A percentile compares a stretch with the other conserved stretches of the same genome.
phyloP scores from a whole-genome alignment of 495 filamentous ascomycete genomes.

The Copromyces sp. region DNA sequence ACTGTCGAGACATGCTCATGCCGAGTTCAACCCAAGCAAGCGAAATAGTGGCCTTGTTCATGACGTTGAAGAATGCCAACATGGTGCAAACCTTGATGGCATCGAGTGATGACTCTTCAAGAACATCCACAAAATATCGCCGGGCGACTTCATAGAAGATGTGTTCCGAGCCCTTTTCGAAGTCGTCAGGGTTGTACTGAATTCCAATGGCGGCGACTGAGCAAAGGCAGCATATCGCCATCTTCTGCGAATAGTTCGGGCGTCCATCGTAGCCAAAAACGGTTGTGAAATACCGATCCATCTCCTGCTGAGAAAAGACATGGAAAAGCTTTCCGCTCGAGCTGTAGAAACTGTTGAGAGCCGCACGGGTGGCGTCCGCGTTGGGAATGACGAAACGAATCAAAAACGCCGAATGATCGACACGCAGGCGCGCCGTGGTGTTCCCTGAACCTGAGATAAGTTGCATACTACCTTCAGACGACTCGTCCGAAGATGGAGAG shows the following conservation, averaged over 20 bases:
- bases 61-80: constrained; percentile 23
- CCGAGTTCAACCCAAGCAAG: constrained; percentile 21
- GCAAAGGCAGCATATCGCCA: constrained; percentile 15
- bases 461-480: neutral
- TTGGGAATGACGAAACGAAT: constrained; percentile 13
- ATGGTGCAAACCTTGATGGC: constrained; percentile 25
- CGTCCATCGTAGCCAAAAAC: constrained; percentile 11
- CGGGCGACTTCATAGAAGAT: constrained; percentile 15
- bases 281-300: constrained; percentile 2
- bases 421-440: neutral
- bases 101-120: constrained; percentile 17
- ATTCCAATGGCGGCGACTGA: constrained; percentile 18
- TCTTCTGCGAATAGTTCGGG: constrained; percentile 3
- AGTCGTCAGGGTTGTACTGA: constrained; percentile 16
- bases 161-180: constrained; percentile 8
- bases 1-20: constrained; percentile 14
- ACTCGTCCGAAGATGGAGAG: neutral
- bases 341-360: constrained; percentile 23
- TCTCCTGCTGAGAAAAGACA: constrained; percentile 17
- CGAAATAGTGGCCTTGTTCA: constrained; percentile 19
- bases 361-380: constrained; percentile 10
- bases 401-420: constrained; percentile 3
- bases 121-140: constrained; percentile 11
- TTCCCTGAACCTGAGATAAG: neutral
- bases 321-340: constrained; percentile 23